phyloP scores from a whole-genome alignment of 179 eudicot species.

The Patellifolia procumbens region DNA sequence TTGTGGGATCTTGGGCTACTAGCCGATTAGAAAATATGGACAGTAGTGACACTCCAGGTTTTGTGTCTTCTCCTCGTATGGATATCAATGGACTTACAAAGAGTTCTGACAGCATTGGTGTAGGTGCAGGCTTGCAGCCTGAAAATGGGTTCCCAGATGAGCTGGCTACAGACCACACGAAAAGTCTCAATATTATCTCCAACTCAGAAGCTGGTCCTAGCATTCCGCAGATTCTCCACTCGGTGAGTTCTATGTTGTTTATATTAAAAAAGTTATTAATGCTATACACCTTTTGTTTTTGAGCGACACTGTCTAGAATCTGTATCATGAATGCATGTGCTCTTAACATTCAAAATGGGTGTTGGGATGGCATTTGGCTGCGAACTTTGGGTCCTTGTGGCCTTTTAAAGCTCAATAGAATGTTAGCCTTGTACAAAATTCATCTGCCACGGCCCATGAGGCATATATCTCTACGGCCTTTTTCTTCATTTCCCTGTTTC shows the following conservation, averaged over 20 bases:
- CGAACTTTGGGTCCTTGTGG: neutral
- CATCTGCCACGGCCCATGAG: neutral
- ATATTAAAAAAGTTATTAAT: neutral
- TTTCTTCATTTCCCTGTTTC: neutral
- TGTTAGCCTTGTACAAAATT: neutral
- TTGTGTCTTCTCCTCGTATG: constrained; percentile 47
- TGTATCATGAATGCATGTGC: neutral
- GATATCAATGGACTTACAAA: constrained; percentile 47
- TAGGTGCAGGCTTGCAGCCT: constrained; percentile 35
- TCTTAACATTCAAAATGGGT: neutral
- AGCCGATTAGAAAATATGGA: constrained; percentile 42
- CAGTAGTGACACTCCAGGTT: constrained; percentile 34
- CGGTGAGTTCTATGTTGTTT: constrained; percentile 47
- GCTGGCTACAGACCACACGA: constrained; percentile 38
- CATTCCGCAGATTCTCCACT: constrained; percentile 90
- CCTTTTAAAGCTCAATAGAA: neutral
- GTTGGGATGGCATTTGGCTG: too few species aligned
- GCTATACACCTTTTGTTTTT: neutral
- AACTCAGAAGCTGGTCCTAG: constrained; percentile 72
- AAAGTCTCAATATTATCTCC: constrained; percentile 48
- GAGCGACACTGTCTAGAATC: neutral
- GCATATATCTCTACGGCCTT: neutral
- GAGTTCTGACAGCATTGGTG: constrained; percentile 50
- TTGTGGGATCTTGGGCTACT: constrained; percentile 47
- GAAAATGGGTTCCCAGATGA: constrained; percentile 55